Evolutionary conservation across 2,329 filamentous ascomycete genomes (phyloP).

Genomic region (Knufia petricola): DNA sequence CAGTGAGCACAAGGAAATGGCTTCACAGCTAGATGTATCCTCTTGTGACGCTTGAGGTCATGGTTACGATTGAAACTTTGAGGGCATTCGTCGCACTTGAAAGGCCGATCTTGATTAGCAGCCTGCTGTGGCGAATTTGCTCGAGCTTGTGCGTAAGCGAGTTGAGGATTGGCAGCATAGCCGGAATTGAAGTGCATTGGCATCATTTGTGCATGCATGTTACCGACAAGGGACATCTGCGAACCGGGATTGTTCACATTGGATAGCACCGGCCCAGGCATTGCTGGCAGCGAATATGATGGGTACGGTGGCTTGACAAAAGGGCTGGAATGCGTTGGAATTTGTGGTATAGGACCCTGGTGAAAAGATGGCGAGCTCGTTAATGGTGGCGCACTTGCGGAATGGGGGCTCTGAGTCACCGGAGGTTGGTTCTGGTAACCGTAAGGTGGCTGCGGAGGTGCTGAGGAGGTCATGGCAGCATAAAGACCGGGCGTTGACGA

Average conservation of each 20-base stretch:
- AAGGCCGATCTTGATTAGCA: constrained; percentile 68
- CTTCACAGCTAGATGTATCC: constrained; percentile 90
- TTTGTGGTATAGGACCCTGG: constrained; percentile 24
- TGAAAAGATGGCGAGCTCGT: constrained; percentile 49
- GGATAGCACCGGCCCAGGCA: constrained; percentile 61
- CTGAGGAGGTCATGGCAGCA: constrained; percentile 29
- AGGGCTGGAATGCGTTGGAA: constrained; percentile 20
- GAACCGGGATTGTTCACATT: constrained; percentile 66
- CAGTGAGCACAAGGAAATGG: constrained; percentile 86
- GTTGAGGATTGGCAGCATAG: constrained; percentile 47
- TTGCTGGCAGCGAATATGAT: constrained; percentile 51
- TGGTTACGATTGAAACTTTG: constrained; percentile 96
- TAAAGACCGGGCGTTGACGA: constrained; percentile 53
- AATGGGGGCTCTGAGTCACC: constrained; percentile 39
- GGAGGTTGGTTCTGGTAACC: constrained; percentile 42
- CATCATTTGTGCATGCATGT: constrained; percentile 48
- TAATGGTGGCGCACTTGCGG: constrained; percentile 31
- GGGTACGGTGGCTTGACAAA: constrained; percentile 37
- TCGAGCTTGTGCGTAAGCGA: constrained; percentile 50
- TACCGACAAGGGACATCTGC: constrained; percentile 61
- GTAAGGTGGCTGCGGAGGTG: constrained; percentile 39
- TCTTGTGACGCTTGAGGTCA: constrained; percentile 89
- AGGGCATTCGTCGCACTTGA: constrained; percentile 85
- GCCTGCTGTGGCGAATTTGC: constrained; percentile 44
- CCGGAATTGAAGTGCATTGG: constrained; percentile 48